These are phyloP conservation scores for Penicillium expansum DNA, from an alignment of 2,329 filamentous ascomycete species.

Conservation along the genomic window DNA sequence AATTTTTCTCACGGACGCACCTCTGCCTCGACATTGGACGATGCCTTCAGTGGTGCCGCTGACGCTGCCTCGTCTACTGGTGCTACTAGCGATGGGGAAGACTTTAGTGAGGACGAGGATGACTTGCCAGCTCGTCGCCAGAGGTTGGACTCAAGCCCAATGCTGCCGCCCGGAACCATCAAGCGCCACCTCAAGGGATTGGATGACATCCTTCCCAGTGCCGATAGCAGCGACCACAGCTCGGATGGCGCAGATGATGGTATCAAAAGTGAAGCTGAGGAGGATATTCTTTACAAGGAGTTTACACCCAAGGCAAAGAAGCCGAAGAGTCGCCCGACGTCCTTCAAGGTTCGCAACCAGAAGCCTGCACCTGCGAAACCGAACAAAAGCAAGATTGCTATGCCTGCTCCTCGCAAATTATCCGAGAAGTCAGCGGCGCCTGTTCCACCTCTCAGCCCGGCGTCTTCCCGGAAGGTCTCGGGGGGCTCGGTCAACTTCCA, in stretches of 20 bases:
- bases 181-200: constrained; percentile 50
- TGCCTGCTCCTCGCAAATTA: constrained; percentile 39
- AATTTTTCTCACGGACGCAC: constrained; percentile 91
- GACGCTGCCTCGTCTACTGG: constrained; percentile 82
- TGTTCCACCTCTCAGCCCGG: constrained; percentile 35
- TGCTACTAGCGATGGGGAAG: constrained; percentile 74
- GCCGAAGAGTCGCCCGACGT: constrained; percentile 49
- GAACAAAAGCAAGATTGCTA: constrained; percentile 38
- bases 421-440: constrained; percentile 32
- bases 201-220: constrained; percentile 55
- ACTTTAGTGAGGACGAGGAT: constrained; percentile 60
- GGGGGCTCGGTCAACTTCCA: constrained; percentile 62
- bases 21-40: constrained; percentile 88
- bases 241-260: constrained; percentile 58
- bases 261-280: constrained; percentile 56
- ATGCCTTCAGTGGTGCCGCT: constrained; percentile 86
- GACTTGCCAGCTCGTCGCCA: constrained; percentile 49
- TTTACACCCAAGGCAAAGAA: constrained; percentile 51
- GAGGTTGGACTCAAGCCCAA: constrained; percentile 40
- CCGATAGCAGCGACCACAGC: constrained; percentile 59
- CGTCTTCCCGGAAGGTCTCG: constrained; percentile 53
- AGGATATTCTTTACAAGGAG: constrained; percentile 37
- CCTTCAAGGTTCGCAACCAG: constrained; percentile 29
- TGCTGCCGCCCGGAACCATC: constrained; percentile 45
- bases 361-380: constrained; percentile 30